These are phyloP conservation scores for Tetrapisispora arboricola DNA, from an alignment of 805 yeast genomes.

Conservation along the genomic window DNA sequence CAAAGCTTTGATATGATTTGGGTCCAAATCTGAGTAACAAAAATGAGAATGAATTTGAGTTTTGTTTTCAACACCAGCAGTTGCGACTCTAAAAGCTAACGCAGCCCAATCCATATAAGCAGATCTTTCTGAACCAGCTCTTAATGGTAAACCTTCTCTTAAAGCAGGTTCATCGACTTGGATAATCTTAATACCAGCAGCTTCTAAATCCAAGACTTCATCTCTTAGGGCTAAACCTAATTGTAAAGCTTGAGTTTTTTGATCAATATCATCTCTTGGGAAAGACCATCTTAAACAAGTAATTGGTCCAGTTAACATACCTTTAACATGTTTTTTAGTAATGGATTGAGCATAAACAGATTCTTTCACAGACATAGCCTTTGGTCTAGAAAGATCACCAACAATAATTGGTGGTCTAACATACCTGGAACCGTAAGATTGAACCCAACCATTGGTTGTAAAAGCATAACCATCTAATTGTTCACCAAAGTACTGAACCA, in stretches of 20 bases:
- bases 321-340: slow-evolving; percentile 94
- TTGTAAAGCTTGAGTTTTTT: slow-evolving; percentile 90
- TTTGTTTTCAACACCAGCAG: slow-evolving; percentile 89
- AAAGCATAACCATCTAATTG: slow-evolving; percentile 96
- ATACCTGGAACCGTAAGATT: slow-evolving; percentile 99
- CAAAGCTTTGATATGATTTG: slow-evolving; percentile 97
- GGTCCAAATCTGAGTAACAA: slow-evolving; percentile 99
- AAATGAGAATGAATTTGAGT: slow-evolving; percentile 99
- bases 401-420: slow-evolving; percentile 99
- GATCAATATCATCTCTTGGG: slow-evolving; percentile 98
- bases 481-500: slow-evolving; percentile 99
- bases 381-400: slow-evolving; percentile 98
- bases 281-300: slow-evolving; percentile 99
- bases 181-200: slow-evolving; percentile 94
- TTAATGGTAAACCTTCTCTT: slow-evolving; percentile 99
- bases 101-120: slow-evolving; percentile 99
- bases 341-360: slow-evolving; percentile 97
- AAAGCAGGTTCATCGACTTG: slow-evolving; percentile 99
- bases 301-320: slow-evolving; percentile 99
- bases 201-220: slow-evolving; percentile 96
- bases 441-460: slow-evolving; percentile 99
- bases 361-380: slow-evolving; percentile 97
- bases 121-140: slow-evolving; percentile 94
- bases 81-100: slow-evolving; percentile 98
- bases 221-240: slow-evolving; percentile 96